Evolutionary conservation across 139 green algal genomes (phyloP), one percentile per base, ranked within the genome.

Genomic region (Tetradesmus obliquus): DNA sequence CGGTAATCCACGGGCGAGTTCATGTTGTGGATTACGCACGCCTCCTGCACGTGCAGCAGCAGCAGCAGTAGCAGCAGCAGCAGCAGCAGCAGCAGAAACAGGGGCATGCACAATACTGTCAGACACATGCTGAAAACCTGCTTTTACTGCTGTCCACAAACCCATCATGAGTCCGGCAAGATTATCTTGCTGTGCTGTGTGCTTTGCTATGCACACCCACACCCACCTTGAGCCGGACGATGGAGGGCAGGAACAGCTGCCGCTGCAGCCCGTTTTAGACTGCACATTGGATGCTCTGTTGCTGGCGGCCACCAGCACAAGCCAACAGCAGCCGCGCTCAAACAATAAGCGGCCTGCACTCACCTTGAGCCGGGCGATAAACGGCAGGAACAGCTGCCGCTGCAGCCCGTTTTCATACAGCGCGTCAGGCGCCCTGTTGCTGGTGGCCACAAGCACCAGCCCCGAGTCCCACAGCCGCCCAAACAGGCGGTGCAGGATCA

Each of bases 161-260:
- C 0, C 32, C 32, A 45, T 45, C 32, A 45, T 45, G 32, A 45
- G 32, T 45, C 32, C 32, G 32, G 32, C 32, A 45, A 45, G 32
- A 45, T 45, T 45, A 45, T 45, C 32, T 45, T 45, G 32, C 32
- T 45, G 32, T 45, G 32, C 32, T 45, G 32, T 45, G 0, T 45
- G 32, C 32, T 45, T 0, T 45, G 32, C 32, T 45, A 45, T 45
- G 32, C 32, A 45, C 32, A 45, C 32, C 32, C 32, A 45, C 32
- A 45, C 79, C 20, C 76, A 94, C 94, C 95, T 98, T 97, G 19
- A 99, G 95, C 3, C 91, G 89, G 9, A 95, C 91, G 86, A 99
- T 99, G 96, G 99, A 99, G 9, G 98, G 98, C 91, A 99, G 88
- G 93, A 99, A 99, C 3, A 99, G 96, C 71, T 96, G 88, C 19